Evolutionary conservation across 2,329 filamentous ascomycete genomes (phyloP).

Genomic region (Purpureocillium takamizusanense): DNA sequence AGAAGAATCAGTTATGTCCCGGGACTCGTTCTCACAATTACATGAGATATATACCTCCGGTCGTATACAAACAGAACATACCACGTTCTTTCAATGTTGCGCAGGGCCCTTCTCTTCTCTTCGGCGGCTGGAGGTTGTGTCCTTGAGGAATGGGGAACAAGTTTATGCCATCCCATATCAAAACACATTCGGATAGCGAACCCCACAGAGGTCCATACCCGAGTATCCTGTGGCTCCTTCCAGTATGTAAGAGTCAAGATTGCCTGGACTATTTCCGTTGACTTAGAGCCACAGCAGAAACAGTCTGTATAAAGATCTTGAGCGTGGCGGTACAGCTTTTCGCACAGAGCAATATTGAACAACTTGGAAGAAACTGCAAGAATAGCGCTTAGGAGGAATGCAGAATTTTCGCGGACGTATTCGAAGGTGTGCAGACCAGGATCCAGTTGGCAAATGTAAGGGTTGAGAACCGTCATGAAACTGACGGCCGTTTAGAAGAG

Average conservation of each 20-base stretch:
- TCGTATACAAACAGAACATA: slow-evolving; percentile 29
- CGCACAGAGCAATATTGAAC: no score
- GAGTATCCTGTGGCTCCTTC: slow-evolving; percentile 30
- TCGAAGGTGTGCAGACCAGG: slow-evolving; percentile 25
- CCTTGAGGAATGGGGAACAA: slow-evolving; percentile 8
- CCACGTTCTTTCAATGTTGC: slow-evolving; percentile 27
- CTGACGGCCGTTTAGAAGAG: slow-evolving; percentile 9
- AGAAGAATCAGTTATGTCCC: no score
- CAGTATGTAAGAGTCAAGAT: slow-evolving; percentile 30
- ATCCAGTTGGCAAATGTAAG: slow-evolving; percentile 30
- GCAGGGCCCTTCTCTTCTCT: slow-evolving; percentile 14
- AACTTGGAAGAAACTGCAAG: no score
- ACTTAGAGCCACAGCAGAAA: slow-evolving; percentile 24
- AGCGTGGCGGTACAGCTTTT: background rate
- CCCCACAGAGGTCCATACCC: slow-evolving; percentile 28
- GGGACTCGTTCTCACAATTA: no score
- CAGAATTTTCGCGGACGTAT: slow-evolving; percentile 22
- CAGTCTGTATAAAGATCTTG: slow-evolving; percentile 19
- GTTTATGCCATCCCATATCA: slow-evolving; percentile 26
- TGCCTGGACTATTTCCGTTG: slow-evolving; percentile 27
- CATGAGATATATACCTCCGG: slow-evolving; percentile 19
- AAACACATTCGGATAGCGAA: slow-evolving; percentile 30
- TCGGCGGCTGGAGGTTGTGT: slow-evolving; percentile 4
- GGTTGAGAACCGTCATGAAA: slow-evolving; percentile 28
- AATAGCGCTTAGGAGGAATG: slow-evolving; percentile 23